Percentiles rank a stretch among this genome's conserved stretches.
Evolutionary conservation across 2,329 filamentous ascomycete genomes (phyloP).

Genomic region (Sphaerulina vaccinii): DNA sequence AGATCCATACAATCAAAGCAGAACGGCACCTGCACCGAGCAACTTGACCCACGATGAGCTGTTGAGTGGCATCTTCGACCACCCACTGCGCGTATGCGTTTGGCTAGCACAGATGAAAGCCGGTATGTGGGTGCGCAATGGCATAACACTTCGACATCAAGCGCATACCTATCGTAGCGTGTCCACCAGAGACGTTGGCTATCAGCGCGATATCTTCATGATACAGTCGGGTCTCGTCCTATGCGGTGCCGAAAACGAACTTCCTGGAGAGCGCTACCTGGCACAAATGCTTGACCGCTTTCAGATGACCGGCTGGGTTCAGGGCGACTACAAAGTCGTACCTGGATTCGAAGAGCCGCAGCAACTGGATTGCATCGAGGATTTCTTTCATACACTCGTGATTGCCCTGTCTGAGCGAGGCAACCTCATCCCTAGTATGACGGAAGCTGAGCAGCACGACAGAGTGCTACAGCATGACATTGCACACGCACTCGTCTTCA

Average conservation of each 20-base stretch:
- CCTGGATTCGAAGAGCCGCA: conserved; percentile 81
- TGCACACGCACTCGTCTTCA: conserved; percentile 92
- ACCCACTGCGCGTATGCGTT: conserved; percentile 85
- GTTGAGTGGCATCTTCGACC: conserved; percentile 69
- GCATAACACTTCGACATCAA: conserved; percentile 91
- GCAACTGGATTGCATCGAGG: conserved; percentile 88
- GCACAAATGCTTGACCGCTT: conserved; percentile 90
- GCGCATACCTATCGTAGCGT: conserved; percentile 91
- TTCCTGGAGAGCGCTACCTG: conserved; percentile 58
- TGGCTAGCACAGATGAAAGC: conserved; percentile 99
- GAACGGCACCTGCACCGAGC: conserved; percentile 22
- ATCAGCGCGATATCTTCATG: conserved; percentile 92
- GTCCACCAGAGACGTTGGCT: conserved; percentile 83
- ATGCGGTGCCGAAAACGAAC: conserved; percentile 68
- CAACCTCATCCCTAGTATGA: conserved; percentile 67
- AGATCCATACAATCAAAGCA: conserved; percentile 34
- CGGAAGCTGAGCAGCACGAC: conserved; percentile 62
- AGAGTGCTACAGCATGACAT: conserved; percentile 83
- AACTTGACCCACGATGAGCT: conserved; percentile 32
- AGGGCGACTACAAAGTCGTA: conserved; percentile 72
- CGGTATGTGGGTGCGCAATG: conserved; percentile 97
- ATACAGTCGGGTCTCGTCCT: conserved; percentile 87
- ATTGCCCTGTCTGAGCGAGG: conserved; percentile 86
- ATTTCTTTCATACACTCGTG: conserved; percentile 91
- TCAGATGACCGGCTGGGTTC: conserved; percentile 83